Evolutionary conservation across 179 eudicot genomes (phyloP), one percentile per base, ranked within the genome.

Genomic region (Corrigiola litoralis): DNA sequence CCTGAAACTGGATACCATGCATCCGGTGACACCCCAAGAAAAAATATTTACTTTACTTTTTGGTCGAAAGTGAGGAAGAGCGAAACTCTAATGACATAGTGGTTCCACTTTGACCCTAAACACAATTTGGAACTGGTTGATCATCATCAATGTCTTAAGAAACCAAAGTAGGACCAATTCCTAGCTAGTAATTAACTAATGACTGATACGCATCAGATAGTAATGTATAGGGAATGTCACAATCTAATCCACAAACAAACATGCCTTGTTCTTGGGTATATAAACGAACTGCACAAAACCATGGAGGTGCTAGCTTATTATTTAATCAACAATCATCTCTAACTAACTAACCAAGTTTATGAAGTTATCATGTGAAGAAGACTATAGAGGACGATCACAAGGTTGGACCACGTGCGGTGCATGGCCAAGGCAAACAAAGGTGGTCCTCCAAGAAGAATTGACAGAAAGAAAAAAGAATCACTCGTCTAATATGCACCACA

Each of bases 341-440:
- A n/a, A 37, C 49, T 27, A 12, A 37, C 16, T 18, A 17, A 4
- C 9, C 58, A 49, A 47, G 8, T 24, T 29, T 31, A 24, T 17
- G 10, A 47, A 52, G 57, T 58, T 51, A 36, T 54, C 54, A 75
- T 75, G 65, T 69, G 75, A 75, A 29, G 65, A 65, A 47, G 72
- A 53, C 65, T 61, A 34, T 21, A 44, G 62, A 69, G 59, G 63
- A 33, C 29, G 61, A 29, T 69, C 27, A 14, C 14, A 65, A 38
- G 44, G 71, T 46, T 66, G 79, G 79, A 75, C 75, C 75, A 75
- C 79, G 79, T 75, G 79, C 71, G 79, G 62, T 75, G 79, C 79
- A 75, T 75, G 79, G 79, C 47, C 66, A 53, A 33, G 40, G 33
- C 68, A 11, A 70, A 33, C 68, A 11, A 70, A 33, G 45, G 78